phyloP scores from a whole-genome alignment of 2,329 filamentous ascomycete species.

The Nothopassalora personata region DNA sequence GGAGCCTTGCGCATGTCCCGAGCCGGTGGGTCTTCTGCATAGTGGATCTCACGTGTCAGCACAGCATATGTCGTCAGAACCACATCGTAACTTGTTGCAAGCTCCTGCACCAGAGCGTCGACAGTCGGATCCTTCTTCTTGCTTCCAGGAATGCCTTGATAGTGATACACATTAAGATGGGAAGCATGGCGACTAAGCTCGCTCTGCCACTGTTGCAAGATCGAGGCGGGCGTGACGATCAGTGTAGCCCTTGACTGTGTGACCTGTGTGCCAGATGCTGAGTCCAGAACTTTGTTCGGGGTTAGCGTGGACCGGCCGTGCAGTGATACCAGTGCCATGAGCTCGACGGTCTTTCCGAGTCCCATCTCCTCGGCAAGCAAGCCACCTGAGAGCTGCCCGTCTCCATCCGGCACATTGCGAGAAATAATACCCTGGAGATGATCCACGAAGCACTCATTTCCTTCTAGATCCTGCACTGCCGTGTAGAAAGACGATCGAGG shows the following conservation, averaged over 20 bases:
- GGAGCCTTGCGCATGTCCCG: slow-evolving; percentile 56
- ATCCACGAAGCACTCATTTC: slow-evolving; percentile 52
- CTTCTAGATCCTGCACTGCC: slow-evolving; percentile 42
- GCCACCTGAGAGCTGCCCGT: slow-evolving; percentile 52
- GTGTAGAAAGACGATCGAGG: slow-evolving; percentile 14
- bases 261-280: slow-evolving; percentile 42
- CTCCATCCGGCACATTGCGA: slow-evolving; percentile 27
- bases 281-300: slow-evolving; percentile 29
- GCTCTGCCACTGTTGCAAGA: slow-evolving; percentile 58
- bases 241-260: slow-evolving; percentile 52
- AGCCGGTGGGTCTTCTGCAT: slow-evolving; percentile 63
- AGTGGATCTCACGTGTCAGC: slow-evolving; percentile 75
- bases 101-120: slow-evolving; percentile 40
- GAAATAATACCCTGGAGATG: slow-evolving; percentile 55
- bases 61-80: slow-evolving; percentile 62
- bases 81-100: slow-evolving; percentile 49
- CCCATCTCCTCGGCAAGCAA: slow-evolving; percentile 80
- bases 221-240: slow-evolving; percentile 58
- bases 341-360: slow-evolving; percentile 72
- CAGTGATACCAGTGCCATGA: slow-evolving; percentile 63
- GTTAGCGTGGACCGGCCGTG: slow-evolving; percentile 46
- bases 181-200: slow-evolving; percentile 57
- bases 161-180: slow-evolving; percentile 51
- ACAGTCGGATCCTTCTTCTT: slow-evolving; percentile 32
- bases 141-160: slow-evolving; percentile 45